Evolutionary conservation across 2,329 filamentous ascomycete species (phyloP).

Genomic region (Grosmannia clavigera): DNA sequence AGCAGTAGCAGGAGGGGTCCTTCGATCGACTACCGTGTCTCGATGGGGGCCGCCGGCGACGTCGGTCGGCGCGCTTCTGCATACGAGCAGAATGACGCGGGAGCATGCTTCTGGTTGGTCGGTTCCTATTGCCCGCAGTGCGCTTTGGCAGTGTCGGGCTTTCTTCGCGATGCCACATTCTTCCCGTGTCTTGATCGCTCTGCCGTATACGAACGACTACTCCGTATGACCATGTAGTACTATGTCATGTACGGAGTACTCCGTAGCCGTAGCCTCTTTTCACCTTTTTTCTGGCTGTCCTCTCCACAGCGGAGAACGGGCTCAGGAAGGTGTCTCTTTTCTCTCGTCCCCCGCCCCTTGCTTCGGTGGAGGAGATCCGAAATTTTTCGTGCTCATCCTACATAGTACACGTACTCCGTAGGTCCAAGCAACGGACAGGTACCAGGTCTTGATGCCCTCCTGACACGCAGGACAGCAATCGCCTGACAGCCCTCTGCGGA

Average conservation of each 20-base stretch:
- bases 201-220: background rate
- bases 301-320: background rate
- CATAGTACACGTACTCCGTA: background rate
- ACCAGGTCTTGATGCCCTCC: background rate
- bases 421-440: background rate
- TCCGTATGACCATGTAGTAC: background rate
- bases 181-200: conserved; percentile 8
- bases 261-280: background rate
- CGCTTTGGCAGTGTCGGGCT: conserved; percentile 4
- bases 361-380: background rate
- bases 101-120: background rate
- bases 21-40: background rate
- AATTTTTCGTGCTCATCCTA: background rate
- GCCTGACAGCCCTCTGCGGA: background rate
- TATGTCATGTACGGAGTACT: background rate
- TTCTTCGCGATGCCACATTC: background rate
- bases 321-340: background rate
- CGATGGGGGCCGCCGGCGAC: background rate
- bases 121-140: background rate
- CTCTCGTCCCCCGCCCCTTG: background rate
- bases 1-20: background rate
- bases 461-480: background rate
- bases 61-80: background rate
- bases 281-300: background rate
- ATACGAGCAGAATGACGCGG: background rate